Evolutionary conservation across 2,329 filamentous ascomycete species (phyloP), one percentile per base, ranked within the genome.

Genomic region (Pseudopithomyces maydicus): DNA sequence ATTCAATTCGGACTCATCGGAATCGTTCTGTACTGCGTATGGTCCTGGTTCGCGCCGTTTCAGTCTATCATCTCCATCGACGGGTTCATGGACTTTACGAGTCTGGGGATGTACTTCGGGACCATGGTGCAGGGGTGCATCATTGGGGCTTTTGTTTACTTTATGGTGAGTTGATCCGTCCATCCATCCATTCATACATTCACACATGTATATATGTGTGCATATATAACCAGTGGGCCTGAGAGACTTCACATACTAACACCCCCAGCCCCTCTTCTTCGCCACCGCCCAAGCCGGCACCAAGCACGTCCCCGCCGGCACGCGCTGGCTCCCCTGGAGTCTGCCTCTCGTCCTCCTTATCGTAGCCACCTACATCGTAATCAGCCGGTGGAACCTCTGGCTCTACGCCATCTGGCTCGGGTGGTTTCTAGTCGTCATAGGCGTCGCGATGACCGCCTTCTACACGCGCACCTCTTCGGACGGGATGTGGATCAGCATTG

Each of bases 401-500:
- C 61, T 68, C 12, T 64, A 59, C 54, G 62, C 64, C 1, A 65
- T 71, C 33, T 73, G 65, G 67, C 19, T 54, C 7, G 72, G 71
- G 12, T 71, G 67, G 67, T 11, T 72, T 0, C 42, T 82, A 1
- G 70, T 74, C n/a, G 72, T 73, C 0, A n/a, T 80, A 0, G 79
- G 79, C 0, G 58, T 77, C 0, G 82, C 81, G 0, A 62, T 82
- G 0, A 74, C 81, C 2, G 70, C 74, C 1, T 44, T 82, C 0
- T 74, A 81, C 11, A 72, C 77, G 39, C 52, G 66, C 1, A 56
- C 72, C 12, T 78, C 80, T 0, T 66, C 67, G 2, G 74, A 74
- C 0, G 76, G 65, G 0, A 65, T 55, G 2, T 83, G 80, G 79
- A 74, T 80, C 1, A 64, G 74, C 41, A 76, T 80, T 54, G 78